Conservation (phyloP, 2,329 filamentous ascomycete species). For the Aspergillus brasiliensis region DNA sequence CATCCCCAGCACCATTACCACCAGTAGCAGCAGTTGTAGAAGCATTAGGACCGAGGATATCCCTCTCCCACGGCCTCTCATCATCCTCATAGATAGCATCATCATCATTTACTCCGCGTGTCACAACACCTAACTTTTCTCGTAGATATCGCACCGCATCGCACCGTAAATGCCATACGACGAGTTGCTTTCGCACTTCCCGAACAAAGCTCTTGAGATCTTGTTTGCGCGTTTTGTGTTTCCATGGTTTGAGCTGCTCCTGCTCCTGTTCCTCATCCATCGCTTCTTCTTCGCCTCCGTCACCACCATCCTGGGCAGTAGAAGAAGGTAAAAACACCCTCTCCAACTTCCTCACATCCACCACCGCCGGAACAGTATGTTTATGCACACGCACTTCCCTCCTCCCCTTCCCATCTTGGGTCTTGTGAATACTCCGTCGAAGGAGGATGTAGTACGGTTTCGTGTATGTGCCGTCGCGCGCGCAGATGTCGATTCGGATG, state of each 20-base stretch:
- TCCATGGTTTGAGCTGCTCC: constrained; percentile 21
- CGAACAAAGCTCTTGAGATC: constrained; percentile 41
- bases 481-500: constrained; percentile 46
- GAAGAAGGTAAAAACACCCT: constrained; percentile 32
- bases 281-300: constrained; percentile 19
- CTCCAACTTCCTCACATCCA: constrained; percentile 43
- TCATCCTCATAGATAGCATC: constrained; percentile 17
- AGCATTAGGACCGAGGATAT: constrained; percentile 19
- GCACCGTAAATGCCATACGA: constrained; percentile 44
- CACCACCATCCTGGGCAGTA: constrained; percentile 6
- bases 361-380: constrained; percentile 50
- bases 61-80: constrained; percentile 17
- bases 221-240: constrained; percentile 30
- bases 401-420: constrained; percentile 17
- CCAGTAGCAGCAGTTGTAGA: not conserved
- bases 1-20: not conserved
- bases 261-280: constrained; percentile 12
- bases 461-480: constrained; percentile 40
- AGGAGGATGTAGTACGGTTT: constrained; percentile 50
- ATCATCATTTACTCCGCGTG: constrained; percentile 13
- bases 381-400: constrained; percentile 39
- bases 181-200: constrained; percentile 44
- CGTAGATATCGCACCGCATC: constrained; percentile 40
- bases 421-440: constrained; percentile 24
- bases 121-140: constrained; percentile 33